A percentile compares a stretch with the other conserved stretches of the same genome.
Conservation (phyloP, 164 flowering plant species). For the Cinnamomum micranthum region DNA sequence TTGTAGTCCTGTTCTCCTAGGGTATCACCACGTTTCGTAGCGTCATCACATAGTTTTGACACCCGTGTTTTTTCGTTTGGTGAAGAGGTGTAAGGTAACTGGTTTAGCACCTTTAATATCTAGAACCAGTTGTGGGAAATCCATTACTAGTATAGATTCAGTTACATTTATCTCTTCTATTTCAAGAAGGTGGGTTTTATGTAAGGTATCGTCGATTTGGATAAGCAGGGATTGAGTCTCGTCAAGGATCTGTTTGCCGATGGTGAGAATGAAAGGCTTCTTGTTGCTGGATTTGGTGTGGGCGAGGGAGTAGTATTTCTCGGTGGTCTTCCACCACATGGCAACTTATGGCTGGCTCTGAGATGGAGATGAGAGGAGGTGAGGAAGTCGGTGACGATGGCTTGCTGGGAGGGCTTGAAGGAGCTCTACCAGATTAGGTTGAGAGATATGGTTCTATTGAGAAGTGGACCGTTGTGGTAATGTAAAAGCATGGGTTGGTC, state of each 20-base stretch:
- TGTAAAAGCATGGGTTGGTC: slow-evolving; percentile 31
- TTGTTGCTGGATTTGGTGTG: slow-evolving; percentile 12
- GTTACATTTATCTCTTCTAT: too few relatives aligned
- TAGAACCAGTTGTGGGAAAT: slow-evolving; percentile 15
- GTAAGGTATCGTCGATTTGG: too few relatives aligned
- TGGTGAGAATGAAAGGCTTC: slow-evolving; percentile 11
- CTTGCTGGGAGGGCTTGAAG: slow-evolving; percentile 54
- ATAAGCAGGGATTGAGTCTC: too few relatives aligned
- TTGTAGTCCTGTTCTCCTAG: too few relatives aligned
- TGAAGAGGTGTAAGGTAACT: too few relatives aligned
- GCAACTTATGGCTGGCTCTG: slow-evolving; percentile 41
- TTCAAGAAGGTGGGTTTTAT: too few relatives aligned
- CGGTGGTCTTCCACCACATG: slow-evolving; percentile 59
- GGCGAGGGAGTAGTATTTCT: slow-evolving; percentile 36
- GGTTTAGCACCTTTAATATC: too few relatives aligned
- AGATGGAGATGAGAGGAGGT: slow-evolving; percentile 30
- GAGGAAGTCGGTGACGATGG: slow-evolving; percentile 61
- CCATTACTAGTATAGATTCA: too few relatives aligned
- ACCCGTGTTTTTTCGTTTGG: too few relatives aligned
- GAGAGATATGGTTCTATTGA: slow-evolving; percentile 47
- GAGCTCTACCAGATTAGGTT: slow-evolving; percentile 73
- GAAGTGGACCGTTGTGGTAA: slow-evolving; percentile 74
- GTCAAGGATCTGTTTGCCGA: too few relatives aligned
- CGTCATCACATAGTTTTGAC: slow-evolving; percentile 16
- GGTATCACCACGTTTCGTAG: neutral